These are phyloP conservation scores for Solanum hybrid DNA, from an alignment of 305 asterid genomes.

Conservation along the genomic window DNA sequence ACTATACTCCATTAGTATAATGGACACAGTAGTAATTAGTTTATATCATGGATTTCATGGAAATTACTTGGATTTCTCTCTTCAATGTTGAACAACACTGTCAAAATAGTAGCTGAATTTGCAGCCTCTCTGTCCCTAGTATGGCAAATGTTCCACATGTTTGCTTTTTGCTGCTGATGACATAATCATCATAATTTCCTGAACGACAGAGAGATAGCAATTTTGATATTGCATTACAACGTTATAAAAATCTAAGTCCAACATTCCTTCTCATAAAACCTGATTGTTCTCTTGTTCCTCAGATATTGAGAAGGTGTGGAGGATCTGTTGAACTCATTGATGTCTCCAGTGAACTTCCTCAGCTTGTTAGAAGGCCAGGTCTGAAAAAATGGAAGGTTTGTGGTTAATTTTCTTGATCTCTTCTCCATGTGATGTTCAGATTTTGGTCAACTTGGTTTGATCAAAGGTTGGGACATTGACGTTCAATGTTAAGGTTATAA, in stretches of 20 bases:
- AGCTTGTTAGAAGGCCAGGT: constrained; percentile 86
- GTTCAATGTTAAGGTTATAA: background rate
- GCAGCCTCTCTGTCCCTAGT: background rate
- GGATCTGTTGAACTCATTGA: constrained; percentile 75
- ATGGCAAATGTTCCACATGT: background rate
- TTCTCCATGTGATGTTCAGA: background rate
- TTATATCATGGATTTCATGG: background rate
- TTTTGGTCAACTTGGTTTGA: background rate
- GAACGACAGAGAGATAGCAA: background rate
- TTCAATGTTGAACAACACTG: background rate
- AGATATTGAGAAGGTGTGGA: constrained; percentile 77
- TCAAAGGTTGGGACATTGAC: background rate
- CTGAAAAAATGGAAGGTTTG: constrained; percentile 79
- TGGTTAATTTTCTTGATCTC: background rate
- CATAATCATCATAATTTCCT: background rate
- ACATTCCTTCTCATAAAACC: background rate
- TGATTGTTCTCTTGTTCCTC: constrained; percentile 15
- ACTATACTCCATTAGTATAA: background rate
- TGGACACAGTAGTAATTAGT: background rate
- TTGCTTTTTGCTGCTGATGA: background rate
- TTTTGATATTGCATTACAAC: background rate
- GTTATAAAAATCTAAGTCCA: background rate
- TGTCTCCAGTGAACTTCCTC: constrained; percentile 77
- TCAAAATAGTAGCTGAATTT: background rate
- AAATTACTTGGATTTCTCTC: background rate